Evolutionary conservation across 495 filamentous ascomycete genomes (phyloP), one percentile per base, ranked within the genome.

Genomic region (Hypoxylon intermedium): DNA sequence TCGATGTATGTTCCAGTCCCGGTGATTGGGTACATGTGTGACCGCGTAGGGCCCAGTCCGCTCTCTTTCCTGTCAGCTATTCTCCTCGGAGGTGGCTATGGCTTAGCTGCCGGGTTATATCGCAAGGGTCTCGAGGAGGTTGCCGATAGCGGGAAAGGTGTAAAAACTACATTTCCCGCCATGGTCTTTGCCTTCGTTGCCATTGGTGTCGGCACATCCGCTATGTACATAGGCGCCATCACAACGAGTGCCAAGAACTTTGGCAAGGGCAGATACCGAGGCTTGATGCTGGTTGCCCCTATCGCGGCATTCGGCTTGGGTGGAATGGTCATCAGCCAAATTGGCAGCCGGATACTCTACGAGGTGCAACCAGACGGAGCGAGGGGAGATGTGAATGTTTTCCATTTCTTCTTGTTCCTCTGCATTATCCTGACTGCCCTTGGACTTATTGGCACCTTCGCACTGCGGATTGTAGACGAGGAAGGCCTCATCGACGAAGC

Each of bases 161-260:
- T 42, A 5, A 46, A 45, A 33, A 88, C 86, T 81, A 88, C 90
- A 2, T 95, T 92, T 58, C 82, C 79, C 69, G 76, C 89, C 55
- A 96, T 98, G 94, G 72, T 96, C 2, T 50, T 89, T 45, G 89
- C 90, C 1, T 98, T 98, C 65, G 80, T 90, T 15, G 76, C 77
- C 6, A 84, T 97, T 42, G 94, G 94, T 0, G 82, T 86, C 58
- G 93, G 87, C 4, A 97, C 94, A 0, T 87, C 87, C 57, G 82
- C 82, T 66, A 90, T 98, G 87, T 97, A 98, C 70, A 70, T 97
- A 20, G 81, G 84, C 30, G 89, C 90, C 0, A 88, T 98, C 23
- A 92, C 94, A 18, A 96, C 93, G 1, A 96, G 92, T 57, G 94
- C 93, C 19, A 98, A 98, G 84, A 98, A 97, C 73, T 97, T 98